Evolutionary conservation across 164 flowering plant genomes (phyloP).

Genomic region (Berberis vulgaris): DNA sequence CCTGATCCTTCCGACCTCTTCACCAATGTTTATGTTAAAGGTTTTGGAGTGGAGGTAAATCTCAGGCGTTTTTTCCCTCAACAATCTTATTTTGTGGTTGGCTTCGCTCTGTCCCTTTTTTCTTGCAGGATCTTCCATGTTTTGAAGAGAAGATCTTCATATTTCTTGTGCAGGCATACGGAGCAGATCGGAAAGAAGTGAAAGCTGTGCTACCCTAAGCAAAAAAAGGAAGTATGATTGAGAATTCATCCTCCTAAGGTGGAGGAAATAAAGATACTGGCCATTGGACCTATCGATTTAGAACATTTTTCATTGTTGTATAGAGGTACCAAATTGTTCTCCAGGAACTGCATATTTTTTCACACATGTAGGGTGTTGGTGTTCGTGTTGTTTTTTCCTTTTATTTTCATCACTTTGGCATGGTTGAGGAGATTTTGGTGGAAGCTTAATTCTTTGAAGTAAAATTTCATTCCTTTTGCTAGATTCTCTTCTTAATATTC

Average conservation of each 20-base stretch:
- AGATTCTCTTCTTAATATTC: no score
- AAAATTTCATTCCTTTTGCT: no score
- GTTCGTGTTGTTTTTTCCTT: no score
- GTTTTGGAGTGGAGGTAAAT: slow-evolving; percentile 71
- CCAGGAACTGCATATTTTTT: no score
- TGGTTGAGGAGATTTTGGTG: no score
- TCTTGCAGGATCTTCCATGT: no score
- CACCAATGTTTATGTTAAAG: slow-evolving; percentile 75
- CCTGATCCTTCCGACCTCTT: slow-evolving; percentile 93
- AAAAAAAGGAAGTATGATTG: not conserved
- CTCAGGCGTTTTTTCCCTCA: not conserved
- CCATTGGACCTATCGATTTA: not conserved
- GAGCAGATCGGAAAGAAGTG: slow-evolving; percentile 74
- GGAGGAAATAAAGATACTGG: slow-evolving; percentile 1
- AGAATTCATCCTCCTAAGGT: not conserved
- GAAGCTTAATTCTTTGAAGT: no score
- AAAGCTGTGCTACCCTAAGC: slow-evolving; percentile 48
- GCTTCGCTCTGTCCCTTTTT: no score
- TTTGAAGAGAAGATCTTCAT: not conserved
- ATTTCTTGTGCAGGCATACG: slow-evolving; percentile 43
- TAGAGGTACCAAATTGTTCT: no score
- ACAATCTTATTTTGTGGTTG: not conserved
- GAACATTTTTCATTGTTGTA: no score
- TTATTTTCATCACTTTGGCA: no score
- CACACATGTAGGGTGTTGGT: no score